Evolutionary conservation across 2,329 filamentous ascomycete genomes (phyloP), one percentile per base, ranked within the genome.

Genomic region (Aspergillus sp.): DNA sequence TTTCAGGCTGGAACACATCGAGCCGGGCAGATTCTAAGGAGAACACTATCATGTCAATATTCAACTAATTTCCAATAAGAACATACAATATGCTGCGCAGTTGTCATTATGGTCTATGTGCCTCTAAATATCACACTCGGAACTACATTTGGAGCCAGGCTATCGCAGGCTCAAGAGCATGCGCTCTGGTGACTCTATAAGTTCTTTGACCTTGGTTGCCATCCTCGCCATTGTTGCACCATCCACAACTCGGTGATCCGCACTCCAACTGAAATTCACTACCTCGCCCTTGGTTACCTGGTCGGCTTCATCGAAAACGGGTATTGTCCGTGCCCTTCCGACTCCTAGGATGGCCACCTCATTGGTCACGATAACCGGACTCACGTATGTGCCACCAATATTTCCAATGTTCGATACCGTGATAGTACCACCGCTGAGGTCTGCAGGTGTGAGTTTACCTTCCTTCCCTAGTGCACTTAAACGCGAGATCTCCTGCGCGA

Each of bases 391-490:
- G 26, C 95, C 95, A 54, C 95, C 95, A 45, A 99, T 91, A 66
- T 87, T 96, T 45, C 95, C 95, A 66, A 99, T 96, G 73, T 99
- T 99, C 66, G 92, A 96, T 49, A 99, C 86, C 0, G 95, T 97
- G 68, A 99, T 93, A 1, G 95, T 98, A 15, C 92, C 92, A 52
- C 92, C 92, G 36, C 81, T 83, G 62, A 99, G 81, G 74, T 99
- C 93, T 17, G 83, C 80, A 2, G 87, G 83, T 1, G 85, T 80
- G 4, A 99, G 83, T 73, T 89, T 91, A 32, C 91, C 91, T n/a
- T 83, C 80, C 13, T 83, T 79, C 1, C 91, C 93, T 9, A 91
- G 85, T 3, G 77, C 74, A 70, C 93, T 89, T 18, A 98, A 84
- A 4, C 90, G 85, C 8, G 77, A 74, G 51, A 98, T 83, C 72